These are phyloP conservation scores for Aspergillus mulundensis DNA, from an alignment of 495 filamentous ascomycete genomes.

Conservation along the genomic window DNA sequence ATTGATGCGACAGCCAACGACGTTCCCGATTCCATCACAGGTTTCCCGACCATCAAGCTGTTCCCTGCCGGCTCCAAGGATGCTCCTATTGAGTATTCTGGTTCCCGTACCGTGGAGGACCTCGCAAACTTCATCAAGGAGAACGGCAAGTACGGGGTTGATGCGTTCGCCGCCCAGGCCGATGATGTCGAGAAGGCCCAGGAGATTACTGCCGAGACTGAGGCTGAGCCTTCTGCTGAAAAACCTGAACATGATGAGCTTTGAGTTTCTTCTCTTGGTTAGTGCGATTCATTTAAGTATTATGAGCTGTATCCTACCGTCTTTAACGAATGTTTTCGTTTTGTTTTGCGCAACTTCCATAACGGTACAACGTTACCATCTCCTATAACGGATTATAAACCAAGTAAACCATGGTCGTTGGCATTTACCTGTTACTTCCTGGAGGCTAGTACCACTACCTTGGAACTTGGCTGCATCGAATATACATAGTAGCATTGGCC, in stretches of 20 bases:
- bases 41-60: constrained; percentile 99
- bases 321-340: neutral
- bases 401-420: too few relatives aligned
- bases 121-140: constrained; percentile 90
- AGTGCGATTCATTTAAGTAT: constrained; percentile 7
- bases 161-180: constrained; percentile 50
- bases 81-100: constrained; percentile 78
- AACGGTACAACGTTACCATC: too few relatives aligned
- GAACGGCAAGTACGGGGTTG: constrained; percentile 83
- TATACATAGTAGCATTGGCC: too few relatives aligned
- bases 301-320: constrained; percentile 17
- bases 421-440: too few relatives aligned
- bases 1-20: constrained; percentile 97
- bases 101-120: constrained; percentile 88
- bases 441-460: too few relatives aligned
- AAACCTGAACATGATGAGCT: constrained; percentile 41
- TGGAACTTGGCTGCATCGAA: too few relatives aligned
- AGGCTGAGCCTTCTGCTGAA: constrained; percentile 30
- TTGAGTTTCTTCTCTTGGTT: constrained; percentile 25
- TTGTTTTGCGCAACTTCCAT: neutral
- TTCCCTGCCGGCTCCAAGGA: constrained; percentile 88
- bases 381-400: too few relatives aligned
- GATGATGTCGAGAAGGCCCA: constrained; percentile 33
- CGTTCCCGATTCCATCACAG: constrained; percentile 91
- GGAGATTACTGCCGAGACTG: neutral